Percentiles rank a stretch among this genome's conserved stretches.
phyloP scores from a whole-genome alignment of 495 filamentous ascomycete species.

The Aspergillus sclerotiicarbonarius region DNA sequence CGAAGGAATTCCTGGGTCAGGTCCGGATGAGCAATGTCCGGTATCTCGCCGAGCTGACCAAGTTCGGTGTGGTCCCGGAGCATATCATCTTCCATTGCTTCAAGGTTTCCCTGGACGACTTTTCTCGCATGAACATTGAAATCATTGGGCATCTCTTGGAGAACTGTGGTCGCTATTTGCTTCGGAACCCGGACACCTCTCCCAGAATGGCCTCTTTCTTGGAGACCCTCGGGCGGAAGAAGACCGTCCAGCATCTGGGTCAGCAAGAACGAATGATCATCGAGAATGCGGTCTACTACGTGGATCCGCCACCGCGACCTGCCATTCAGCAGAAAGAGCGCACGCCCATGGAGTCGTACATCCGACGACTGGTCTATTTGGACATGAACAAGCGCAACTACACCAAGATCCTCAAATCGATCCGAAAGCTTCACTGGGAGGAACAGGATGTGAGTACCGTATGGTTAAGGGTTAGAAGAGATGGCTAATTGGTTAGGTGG shows the following conservation, averaged over 20 bases:
- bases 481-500: slow-evolving; percentile 54
- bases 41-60: slow-evolving; percentile 95
- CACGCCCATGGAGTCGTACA: slow-evolving; percentile 86
- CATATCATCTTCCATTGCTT: slow-evolving; percentile 99
- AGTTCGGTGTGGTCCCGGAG: slow-evolving; percentile 96
- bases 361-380: slow-evolving; percentile 84
- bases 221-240: slow-evolving; percentile 94
- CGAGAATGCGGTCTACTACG: slow-evolving; percentile 97
- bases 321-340: slow-evolving; percentile 96
- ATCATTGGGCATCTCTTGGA: slow-evolving; percentile 97
- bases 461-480: neutral
- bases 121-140: slow-evolving; percentile 97
- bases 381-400: slow-evolving; percentile 95
- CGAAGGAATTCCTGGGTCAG: slow-evolving; percentile 94
- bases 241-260: slow-evolving; percentile 88
- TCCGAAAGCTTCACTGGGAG: slow-evolving; percentile 97
- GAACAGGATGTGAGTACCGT: slow-evolving; percentile 67
- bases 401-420: slow-evolving; percentile 85
- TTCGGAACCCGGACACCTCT: slow-evolving; percentile 90
- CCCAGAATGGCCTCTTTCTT: slow-evolving; percentile 91
- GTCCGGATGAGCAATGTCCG: slow-evolving; percentile 93
- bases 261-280: slow-evolving; percentile 98
- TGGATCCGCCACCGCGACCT: slow-evolving; percentile 88
- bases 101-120: slow-evolving; percentile 95
- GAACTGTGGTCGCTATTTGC: slow-evolving; percentile 92